Conservation (phyloP, 2,329 filamentous ascomycete species). For the Anisogramma anomala region DNA sequence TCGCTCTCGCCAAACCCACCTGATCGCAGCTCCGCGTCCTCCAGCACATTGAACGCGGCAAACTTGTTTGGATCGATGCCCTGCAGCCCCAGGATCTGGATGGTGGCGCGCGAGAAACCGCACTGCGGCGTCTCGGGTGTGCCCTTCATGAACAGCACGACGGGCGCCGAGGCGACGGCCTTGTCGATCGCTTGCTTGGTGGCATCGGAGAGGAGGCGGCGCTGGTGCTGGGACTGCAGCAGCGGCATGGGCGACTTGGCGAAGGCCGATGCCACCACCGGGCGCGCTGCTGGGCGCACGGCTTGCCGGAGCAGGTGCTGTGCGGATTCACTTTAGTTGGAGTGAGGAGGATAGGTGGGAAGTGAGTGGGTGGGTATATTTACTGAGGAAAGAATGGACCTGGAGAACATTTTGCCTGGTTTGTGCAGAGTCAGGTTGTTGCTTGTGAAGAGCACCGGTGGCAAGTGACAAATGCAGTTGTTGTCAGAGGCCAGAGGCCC, state of each 20-base stretch:
- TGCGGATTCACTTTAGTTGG: background rate
- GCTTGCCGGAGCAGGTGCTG: constrained; percentile 14
- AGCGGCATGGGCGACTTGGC: background rate
- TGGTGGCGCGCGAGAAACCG: constrained; percentile 82
- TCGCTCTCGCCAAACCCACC: no score
- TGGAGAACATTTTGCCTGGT: constrained; percentile 12
- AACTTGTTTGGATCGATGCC: constrained; percentile 94
- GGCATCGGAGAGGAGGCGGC: constrained; percentile 62
- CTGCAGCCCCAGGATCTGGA: constrained; percentile 89
- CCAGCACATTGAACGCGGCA: constrained; percentile 94
- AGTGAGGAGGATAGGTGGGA: no score
- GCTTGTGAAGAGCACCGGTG: background rate
- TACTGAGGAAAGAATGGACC: constrained; percentile 13
- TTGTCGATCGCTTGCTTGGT: constrained; percentile 79
- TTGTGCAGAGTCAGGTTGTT: background rate
- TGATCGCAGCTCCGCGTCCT: constrained; percentile 74
- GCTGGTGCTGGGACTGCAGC: constrained; percentile 20
- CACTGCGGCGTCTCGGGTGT: constrained; percentile 74
- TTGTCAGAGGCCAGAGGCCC: background rate
- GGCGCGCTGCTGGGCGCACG: constrained; percentile 3
- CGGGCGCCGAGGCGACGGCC: constrained; percentile 74
- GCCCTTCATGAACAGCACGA: constrained; percentile 93
- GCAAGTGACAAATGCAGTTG: constrained; percentile 9
- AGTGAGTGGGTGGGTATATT: background rate
- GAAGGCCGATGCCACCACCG: constrained; percentile 5